phyloP scores from a whole-genome alignment of 306 rosid genomes.

The Hylodesmum podocarpum region DNA sequence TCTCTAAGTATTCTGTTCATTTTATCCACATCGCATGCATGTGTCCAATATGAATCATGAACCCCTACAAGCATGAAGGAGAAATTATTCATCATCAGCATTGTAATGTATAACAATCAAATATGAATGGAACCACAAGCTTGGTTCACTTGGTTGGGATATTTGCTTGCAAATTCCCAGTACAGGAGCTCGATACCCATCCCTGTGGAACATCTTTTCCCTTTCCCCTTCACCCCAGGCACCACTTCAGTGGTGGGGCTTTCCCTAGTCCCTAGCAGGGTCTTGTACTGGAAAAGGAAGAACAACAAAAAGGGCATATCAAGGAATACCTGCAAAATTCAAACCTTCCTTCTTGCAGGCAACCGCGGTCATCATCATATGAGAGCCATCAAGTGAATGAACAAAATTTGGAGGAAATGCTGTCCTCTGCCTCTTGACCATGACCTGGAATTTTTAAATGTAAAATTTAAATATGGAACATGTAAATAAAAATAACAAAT shows the following conservation, averaged over 20 bases:
- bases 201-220: background rate
- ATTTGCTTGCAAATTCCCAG: background rate
- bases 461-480: background rate
- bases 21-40: constrained; percentile 87
- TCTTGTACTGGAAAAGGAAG: background rate
- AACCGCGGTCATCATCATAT: constrained; percentile 99
- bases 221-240: background rate
- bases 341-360: constrained; percentile 80
- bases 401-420: constrained; percentile 98
- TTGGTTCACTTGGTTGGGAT: background rate
- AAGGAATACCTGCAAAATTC: constrained; percentile 78
- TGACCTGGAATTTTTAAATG: constrained; percentile 47
- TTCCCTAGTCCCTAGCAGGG: background rate
- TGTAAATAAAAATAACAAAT: background rate
- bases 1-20: constrained; percentile 78
- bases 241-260: background rate
- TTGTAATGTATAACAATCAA: background rate
- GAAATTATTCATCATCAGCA: constrained; percentile 1
- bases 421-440: constrained; percentile 79
- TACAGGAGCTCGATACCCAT: background rate
- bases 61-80: constrained; percentile 66
- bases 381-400: constrained; percentile 97
- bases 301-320: background rate
- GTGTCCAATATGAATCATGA: constrained; percentile 98
- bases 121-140: constrained; percentile 9